A percentile compares a stretch with the other conserved stretches of the same genome.
Evolutionary conservation across 2,329 filamentous ascomycete genomes (phyloP).

Genomic region (Chaetomiaceae sp.): DNA sequence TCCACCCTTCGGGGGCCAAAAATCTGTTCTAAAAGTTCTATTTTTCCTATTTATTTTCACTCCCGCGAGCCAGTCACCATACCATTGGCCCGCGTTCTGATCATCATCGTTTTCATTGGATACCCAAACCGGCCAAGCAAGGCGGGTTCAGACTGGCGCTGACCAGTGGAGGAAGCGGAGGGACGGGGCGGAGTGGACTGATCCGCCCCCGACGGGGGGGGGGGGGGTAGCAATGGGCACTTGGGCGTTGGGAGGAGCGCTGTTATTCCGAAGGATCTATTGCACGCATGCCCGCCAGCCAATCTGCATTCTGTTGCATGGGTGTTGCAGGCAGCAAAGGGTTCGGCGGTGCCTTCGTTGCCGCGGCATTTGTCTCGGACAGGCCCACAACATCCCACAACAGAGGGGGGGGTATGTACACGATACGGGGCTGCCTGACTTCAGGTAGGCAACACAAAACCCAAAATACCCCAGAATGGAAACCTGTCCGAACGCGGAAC

Average conservation of each 20-base stretch:
- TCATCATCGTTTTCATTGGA: constrained; percentile 6
- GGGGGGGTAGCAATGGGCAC: not conserved
- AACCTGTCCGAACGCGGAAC: constrained; percentile 2
- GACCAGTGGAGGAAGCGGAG: not conserved
- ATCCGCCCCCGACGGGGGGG: not conserved
- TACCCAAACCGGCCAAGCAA: not conserved
- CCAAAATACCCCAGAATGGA: not conserved
- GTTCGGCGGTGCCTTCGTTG: not conserved
- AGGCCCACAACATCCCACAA: not conserved
- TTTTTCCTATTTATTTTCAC: not conserved
- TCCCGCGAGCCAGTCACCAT: not conserved
- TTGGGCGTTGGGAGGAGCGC: not conserved
- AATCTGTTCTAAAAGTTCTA: not conserved
- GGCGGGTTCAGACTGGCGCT: not conserved
- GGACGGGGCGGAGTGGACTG: not conserved
- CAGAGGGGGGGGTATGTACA: not conserved
- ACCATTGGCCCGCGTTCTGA: constrained; percentile 1
- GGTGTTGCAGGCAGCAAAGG: not conserved
- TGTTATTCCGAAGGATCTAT: not conserved
- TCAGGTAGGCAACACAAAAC: too few relatives aligned
- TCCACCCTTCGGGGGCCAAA: not conserved
- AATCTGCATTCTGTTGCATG: not conserved
- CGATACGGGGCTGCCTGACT: not conserved
- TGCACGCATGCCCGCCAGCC: not conserved
- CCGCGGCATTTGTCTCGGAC: constrained; percentile 3